These are phyloP conservation scores for Suillus placidus DNA, from an alignment of 768 basidiomycete genomes.

Conservation along the genomic window DNA sequence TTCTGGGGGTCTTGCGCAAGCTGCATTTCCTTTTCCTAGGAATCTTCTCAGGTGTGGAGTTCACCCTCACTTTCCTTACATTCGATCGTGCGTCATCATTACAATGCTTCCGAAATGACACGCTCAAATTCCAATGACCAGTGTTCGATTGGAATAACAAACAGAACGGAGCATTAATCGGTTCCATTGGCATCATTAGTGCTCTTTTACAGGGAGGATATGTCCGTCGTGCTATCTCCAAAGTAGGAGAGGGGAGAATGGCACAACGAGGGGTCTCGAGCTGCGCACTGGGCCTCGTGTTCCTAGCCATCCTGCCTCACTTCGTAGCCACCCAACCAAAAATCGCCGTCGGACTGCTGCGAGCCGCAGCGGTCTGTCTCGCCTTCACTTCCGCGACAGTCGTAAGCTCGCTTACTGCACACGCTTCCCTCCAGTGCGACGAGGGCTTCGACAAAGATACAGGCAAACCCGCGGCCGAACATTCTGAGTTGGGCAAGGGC, in stretches of 20 bases:
- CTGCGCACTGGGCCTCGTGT: conserved; percentile 69
- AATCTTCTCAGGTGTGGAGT: conserved; percentile 94
- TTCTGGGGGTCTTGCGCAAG: conserved; percentile 61
- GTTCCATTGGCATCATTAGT: conserved; percentile 87
- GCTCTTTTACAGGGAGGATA: conserved; percentile 93
- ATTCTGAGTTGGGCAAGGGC: conserved; percentile 79
- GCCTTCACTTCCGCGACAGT: conserved; percentile 96
- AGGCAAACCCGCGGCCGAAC: conserved; percentile 54
- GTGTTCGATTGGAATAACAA: conserved; percentile 89
- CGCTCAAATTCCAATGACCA: conserved; percentile 32
- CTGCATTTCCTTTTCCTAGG: conserved; percentile 87
- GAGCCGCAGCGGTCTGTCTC: conserved; percentile 77
- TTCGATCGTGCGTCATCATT: conserved; percentile 68
- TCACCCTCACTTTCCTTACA: conserved; percentile 94
- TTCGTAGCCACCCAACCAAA: conserved; percentile 45
- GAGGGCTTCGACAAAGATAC: conserved; percentile 62
- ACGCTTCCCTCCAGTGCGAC: conserved; percentile 90
- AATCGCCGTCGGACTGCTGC: conserved; percentile 55
- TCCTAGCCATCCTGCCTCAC: conserved; percentile 73
- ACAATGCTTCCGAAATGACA: not conserved
- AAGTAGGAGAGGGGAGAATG: conserved; percentile 79
- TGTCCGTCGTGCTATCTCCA: conserved; percentile 78
- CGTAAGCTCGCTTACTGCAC: conserved; percentile 89
- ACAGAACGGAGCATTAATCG: conserved; percentile 85
- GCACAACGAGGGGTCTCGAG: conserved; percentile 77